Conservation (phyloP, 169 alveolate genomes). For the Babesia sp. region DNA sequence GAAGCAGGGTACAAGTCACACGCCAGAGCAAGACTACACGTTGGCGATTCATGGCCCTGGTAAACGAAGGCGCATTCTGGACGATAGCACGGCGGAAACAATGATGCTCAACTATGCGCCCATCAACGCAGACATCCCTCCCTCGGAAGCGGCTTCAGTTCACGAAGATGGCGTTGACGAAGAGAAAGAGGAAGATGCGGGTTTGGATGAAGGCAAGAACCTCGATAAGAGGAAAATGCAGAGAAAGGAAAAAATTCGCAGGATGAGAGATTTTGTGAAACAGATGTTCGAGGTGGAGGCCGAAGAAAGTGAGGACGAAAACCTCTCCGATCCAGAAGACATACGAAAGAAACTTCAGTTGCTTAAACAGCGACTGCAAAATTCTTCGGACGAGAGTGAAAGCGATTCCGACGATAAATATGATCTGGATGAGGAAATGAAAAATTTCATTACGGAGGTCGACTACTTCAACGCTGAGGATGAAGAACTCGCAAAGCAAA, state of each 20-base stretch:
- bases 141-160: not conserved
- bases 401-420: constrained; percentile 41
- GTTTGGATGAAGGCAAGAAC: not conserved
- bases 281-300: constrained; percentile 63
- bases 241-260: constrained; percentile 19
- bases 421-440: constrained; percentile 52
- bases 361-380: constrained; percentile 39
- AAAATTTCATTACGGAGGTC: constrained; percentile 55
- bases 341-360: constrained; percentile 28
- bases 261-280: constrained; percentile 52
- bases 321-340: constrained; percentile 70
- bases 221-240: not conserved
- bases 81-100: constrained; percentile 16
- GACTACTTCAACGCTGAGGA: constrained; percentile 62
- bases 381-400: constrained; percentile 47
- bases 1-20: constrained; percentile 4
- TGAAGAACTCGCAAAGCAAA: constrained; percentile 63
- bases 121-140: not conserved
- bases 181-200: not conserved
- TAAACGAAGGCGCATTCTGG: constrained; percentile 40
- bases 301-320: constrained; percentile 67
- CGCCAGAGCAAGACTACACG: not conserved
- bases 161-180: not conserved
- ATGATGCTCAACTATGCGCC: constrained; percentile 27
- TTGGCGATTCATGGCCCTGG: not conserved